Percentiles rank a stretch among this genome's conserved stretches.
phyloP scores from a whole-genome alignment of 2,329 filamentous ascomycete species.

The Sporothrix brasiliensis region DNA sequence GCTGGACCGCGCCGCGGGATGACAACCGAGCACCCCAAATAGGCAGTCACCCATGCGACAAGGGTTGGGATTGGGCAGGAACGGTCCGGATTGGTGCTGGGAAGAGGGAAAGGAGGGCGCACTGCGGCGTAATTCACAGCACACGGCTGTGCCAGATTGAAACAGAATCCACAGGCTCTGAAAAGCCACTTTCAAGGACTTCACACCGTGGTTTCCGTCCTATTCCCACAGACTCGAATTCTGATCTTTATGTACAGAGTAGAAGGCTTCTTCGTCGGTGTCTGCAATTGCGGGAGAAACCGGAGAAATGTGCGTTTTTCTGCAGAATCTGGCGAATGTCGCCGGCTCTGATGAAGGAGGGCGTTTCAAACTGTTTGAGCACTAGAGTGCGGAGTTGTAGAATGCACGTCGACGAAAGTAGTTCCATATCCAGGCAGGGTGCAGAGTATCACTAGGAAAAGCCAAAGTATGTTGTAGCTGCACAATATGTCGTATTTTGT shows the following conservation, averaged over 20 bases:
- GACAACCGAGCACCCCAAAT: slow-evolving; percentile 29
- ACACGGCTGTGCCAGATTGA: background rate
- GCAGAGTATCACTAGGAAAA: no score
- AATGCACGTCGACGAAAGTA: no score
- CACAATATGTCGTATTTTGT: no score
- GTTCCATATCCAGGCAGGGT: no score
- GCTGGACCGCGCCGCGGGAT: slow-evolving; percentile 20
- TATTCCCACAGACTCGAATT: background rate
- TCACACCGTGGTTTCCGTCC: background rate
- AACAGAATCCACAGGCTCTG: background rate
- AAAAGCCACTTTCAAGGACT: no score
- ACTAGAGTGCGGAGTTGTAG: no score
- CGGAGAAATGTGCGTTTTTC: no score
- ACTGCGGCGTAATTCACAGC: background rate
- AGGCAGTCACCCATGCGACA: slow-evolving; percentile 29
- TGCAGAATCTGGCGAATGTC: no score
- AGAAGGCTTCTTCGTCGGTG: background rate
- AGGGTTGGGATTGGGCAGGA: slow-evolving; percentile 22
- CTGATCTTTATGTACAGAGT: background rate
- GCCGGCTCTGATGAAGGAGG: no score
- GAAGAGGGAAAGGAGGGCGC: background rate
- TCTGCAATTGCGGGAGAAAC: background rate
- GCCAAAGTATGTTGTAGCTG: no score
- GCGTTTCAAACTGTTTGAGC: no score
- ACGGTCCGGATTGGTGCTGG: slow-evolving; percentile 14